Conservation (phyloP, 2,329 filamentous ascomycete species). For the Sordariomycetes sp. region DNA sequence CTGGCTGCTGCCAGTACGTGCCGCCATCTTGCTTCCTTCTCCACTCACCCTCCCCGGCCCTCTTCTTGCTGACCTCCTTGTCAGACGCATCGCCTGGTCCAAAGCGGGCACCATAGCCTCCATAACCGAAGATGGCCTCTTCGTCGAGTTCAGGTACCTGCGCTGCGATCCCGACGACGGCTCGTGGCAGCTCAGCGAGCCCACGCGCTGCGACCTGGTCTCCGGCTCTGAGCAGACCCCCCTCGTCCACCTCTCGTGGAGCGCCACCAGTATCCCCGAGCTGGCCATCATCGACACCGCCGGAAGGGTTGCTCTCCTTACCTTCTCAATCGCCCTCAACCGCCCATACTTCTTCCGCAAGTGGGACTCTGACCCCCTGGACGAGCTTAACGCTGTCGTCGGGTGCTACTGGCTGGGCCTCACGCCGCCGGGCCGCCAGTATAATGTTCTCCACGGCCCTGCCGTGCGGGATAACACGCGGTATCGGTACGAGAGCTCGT, state of each 20-base stretch:
- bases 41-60: neutral
- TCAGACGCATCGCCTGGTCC: conserved; percentile 77
- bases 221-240: conserved; percentile 52
- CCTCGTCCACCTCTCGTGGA: conserved; percentile 77
- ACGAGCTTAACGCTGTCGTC: conserved; percentile 68
- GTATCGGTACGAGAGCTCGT: conserved; percentile 61
- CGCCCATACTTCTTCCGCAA: conserved; percentile 51
- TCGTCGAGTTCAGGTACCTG: conserved; percentile 63
- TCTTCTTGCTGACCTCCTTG: conserved; percentile 9
- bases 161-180: conserved; percentile 58
- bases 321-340: conserved; percentile 63
- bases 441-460: conserved; percentile 44
- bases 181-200: conserved; percentile 65
- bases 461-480: conserved; percentile 49
- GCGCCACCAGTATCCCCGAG: conserved; percentile 59
- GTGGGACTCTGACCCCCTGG: conserved; percentile 56
- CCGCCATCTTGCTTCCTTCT: neutral
- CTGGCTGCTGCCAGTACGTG: conserved; percentile 72
- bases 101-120: conserved; percentile 77
- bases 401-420: conserved; percentile 80
- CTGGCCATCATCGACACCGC: conserved; percentile 73
- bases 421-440: conserved; percentile 32
- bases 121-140: conserved; percentile 60
- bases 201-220: conserved; percentile 53
- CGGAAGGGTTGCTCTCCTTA: conserved; percentile 67